Evolutionary conservation across 441 rosid genomes (phyloP), one percentile per base, ranked within the genome.

Genomic region (Erodium chrysanthum): DNA sequence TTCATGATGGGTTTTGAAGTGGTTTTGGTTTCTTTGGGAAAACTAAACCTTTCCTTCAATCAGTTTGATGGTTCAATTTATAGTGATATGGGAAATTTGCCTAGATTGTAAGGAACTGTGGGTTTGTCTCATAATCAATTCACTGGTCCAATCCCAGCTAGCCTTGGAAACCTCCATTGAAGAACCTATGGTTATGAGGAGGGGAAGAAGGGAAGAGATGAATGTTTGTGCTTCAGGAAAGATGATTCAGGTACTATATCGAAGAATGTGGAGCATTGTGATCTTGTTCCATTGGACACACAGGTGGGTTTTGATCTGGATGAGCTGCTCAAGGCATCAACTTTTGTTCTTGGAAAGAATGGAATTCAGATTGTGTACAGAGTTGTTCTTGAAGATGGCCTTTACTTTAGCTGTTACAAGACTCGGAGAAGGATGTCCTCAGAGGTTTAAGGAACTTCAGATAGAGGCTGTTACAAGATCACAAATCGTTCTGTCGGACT

Each of bases 401-500:
- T 85, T 85, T n/a, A 91, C 87, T 25, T 80, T 91, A 52, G 99
- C 96, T 4, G 96, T 91, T 59, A 82, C 96, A 79, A 84, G 97
- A 77, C 75, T 94, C 35, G 97, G 99, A 2, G 99, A 91, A 81
- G 97, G 99, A 11, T 97, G 97, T 20, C 89, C 97, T 52, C 97
- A 94, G 70, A 88, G 97, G 79, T 88, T 89, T 4, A 29, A 29
- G 33, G 33, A 29, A 29, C 5, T 29, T 29, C 33, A 29, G 33
- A 29, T 6, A 29, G 33, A 29, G 33, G 33, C 5, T 29, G 33
- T n/a, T n/a, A n/a, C n/a, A n/a, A n/a, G n/a, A n/a, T n/a, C n/a
- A n/a, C n/a, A n/a, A n/a, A n/a, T n/a, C n/a, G n/a, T n/a, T n/a
- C n/a, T n/a, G n/a, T n/a, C n/a, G n/a, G n/a, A n/a, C n/a, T n/a